These are phyloP conservation scores for Raphanus hybrid DNA, from an alignment of 441 rosid species.

Conservation along the genomic window DNA sequence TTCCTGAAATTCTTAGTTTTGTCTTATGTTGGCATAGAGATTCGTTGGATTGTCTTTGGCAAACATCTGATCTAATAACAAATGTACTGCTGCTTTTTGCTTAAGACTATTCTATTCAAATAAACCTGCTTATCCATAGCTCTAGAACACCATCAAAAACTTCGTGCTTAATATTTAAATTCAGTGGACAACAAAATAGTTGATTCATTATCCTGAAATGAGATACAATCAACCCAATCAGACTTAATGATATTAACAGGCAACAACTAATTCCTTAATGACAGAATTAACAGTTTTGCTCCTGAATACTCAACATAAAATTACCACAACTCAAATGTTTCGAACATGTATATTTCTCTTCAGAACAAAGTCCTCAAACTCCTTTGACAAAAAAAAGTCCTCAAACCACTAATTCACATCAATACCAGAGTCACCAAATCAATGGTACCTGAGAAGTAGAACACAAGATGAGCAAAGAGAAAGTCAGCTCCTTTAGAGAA, in stretches of 20 bases:
- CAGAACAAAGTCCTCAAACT: constrained; percentile 27
- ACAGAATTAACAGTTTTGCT: constrained; percentile 9
- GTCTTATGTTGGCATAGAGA: constrained; percentile 20
- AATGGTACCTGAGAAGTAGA: constrained; percentile 17
- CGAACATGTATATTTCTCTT: constrained; percentile 17
- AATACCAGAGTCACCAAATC: constrained; percentile 25
- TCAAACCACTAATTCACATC: constrained; percentile 37
- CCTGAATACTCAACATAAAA: constrained; percentile 11
- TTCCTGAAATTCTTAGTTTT: constrained; percentile 16
- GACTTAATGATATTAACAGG: constrained; percentile 2
- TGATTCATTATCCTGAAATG: background rate
- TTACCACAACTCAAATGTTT: constrained; percentile 26
- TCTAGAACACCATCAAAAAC: constrained; percentile 14
- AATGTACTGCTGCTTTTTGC: background rate
- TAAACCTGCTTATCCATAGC: constrained; percentile 3
- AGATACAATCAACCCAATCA: constrained; percentile 14
- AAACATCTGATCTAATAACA: constrained; percentile 16
- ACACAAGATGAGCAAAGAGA: background rate
- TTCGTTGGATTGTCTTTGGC: constrained; percentile 18
- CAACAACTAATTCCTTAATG: constrained; percentile 4
- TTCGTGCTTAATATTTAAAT: too few species aligned
- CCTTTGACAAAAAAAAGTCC: background rate
- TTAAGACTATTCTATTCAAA: constrained; percentile 20
- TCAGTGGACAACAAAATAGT: background rate
- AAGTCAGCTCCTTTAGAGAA: constrained; percentile 7